These are phyloP conservation scores for Colletotrichum lindemuthianum DNA, from an alignment of 2,329 filamentous ascomycete species.

Conservation along the genomic window DNA sequence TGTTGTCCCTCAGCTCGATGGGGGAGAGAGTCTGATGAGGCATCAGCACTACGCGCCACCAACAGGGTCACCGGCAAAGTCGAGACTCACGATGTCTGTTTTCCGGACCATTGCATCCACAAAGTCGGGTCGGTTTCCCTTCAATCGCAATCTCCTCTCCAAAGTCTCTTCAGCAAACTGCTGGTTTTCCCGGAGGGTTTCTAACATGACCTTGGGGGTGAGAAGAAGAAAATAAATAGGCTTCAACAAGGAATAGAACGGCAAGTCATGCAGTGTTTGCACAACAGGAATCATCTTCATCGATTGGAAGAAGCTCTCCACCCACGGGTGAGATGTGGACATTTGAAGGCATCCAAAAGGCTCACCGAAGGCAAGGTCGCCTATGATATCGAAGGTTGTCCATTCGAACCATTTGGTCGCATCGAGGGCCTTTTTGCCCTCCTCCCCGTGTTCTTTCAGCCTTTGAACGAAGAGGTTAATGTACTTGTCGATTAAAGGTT, in stretches of 20 bases:
- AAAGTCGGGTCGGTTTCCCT: slow-evolving; percentile 14
- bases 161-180: slow-evolving; percentile 5
- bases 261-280: slow-evolving; percentile 5
- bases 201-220: not conserved
- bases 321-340: slow-evolving; percentile 40
- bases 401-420: slow-evolving; percentile 34
- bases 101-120: slow-evolving; percentile 30
- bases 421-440: slow-evolving; percentile 3
- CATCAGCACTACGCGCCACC: too few relatives aligned
- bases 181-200: not conserved
- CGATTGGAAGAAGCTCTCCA: slow-evolving; percentile 38
- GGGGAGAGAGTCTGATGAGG: slow-evolving; percentile 2
- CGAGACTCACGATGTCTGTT: too few relatives aligned
- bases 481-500: slow-evolving; percentile 41
- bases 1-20: slow-evolving; percentile 30
- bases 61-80: too few relatives aligned
- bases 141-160: not conserved
- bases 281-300: not conserved
- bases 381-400: slow-evolving; percentile 40
- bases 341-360: slow-evolving; percentile 41
- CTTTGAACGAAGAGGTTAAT: slow-evolving; percentile 44
- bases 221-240: slow-evolving; percentile 6
- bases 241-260: not conserved
- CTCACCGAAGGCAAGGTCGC: slow-evolving; percentile 39
- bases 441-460: slow-evolving; percentile 37